phyloP scores from a whole-genome alignment of 176 grass and related monocot species.

The Juncus effusus region DNA sequence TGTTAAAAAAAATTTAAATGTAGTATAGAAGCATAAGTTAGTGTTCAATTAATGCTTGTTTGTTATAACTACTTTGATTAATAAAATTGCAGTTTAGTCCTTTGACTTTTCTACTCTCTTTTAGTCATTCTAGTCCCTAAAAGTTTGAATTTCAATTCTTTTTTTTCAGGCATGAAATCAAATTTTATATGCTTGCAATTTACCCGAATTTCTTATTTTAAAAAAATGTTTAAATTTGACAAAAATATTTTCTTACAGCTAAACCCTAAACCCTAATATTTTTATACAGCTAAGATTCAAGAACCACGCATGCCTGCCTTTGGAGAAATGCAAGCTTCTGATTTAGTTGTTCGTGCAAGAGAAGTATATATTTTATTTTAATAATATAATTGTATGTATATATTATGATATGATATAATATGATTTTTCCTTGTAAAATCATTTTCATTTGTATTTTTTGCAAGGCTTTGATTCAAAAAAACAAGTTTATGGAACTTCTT shows the following conservation, averaged over 20 bases:
- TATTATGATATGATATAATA: background rate
- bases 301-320: slow-evolving; percentile 78
- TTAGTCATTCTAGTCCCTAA: background rate
- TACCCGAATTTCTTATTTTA: too few relatives aligned
- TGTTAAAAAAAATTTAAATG: too few relatives aligned
- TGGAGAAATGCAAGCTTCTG: slow-evolving; percentile 77
- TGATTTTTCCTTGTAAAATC: background rate
- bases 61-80: slow-evolving; percentile 1
- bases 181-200: too few relatives aligned
- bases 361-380: slow-evolving; percentile 49
- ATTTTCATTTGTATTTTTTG: slow-evolving; percentile 15
- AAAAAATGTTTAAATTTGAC: too few relatives aligned
- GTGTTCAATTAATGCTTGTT: background rate
- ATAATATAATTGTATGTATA: slow-evolving; percentile 10
- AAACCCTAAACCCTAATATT: slow-evolving; percentile 19
- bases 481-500: slow-evolving; percentile 73
- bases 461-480: slow-evolving; percentile 72
- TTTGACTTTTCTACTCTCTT: slow-evolving; percentile 9
- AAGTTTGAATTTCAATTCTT: background rate
- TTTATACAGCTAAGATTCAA: slow-evolving; percentile 66
- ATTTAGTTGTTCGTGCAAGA: slow-evolving; percentile 84
- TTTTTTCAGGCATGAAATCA: slow-evolving; percentile 1
- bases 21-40: too few relatives aligned
- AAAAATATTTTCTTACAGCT: too few relatives aligned
- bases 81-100: background rate